These are phyloP conservation scores for Agapanthus africanus DNA, from an alignment of 106 monocot genomes.

Conservation along the genomic window DNA sequence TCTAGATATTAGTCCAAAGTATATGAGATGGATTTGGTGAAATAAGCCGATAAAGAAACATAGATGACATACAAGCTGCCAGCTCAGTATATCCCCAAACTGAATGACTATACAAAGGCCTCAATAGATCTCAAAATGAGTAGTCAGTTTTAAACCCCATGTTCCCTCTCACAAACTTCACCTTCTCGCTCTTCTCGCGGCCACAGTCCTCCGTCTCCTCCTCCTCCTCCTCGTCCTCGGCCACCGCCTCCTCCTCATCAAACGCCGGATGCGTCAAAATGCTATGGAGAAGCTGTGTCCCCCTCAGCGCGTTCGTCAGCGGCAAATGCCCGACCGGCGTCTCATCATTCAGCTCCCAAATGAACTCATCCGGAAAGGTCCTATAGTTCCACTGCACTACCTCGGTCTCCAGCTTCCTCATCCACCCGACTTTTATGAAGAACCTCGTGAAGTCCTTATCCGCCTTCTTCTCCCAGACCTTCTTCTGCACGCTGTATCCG, in stretches of 20 bases:
- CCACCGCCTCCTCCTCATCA: slow-evolving; percentile 18
- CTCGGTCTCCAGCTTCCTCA: slow-evolving; percentile 82
- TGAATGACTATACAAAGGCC: no score
- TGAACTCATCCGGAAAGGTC: slow-evolving; percentile 76
- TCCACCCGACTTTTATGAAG: slow-evolving; percentile 85
- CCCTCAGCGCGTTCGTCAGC: slow-evolving; percentile 86
- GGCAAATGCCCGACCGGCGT: slow-evolving; percentile 90
- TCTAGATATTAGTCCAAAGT: no score
- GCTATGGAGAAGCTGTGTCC: slow-evolving; percentile 67
- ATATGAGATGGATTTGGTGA: no score
- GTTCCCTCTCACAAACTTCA: slow-evolving; percentile 14
- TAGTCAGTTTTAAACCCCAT: slow-evolving; percentile 60
- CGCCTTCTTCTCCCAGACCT: slow-evolving; percentile 85
- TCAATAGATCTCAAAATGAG: slow-evolving; percentile 71
- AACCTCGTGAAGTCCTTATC: slow-evolving; percentile 70
- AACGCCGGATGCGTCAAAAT: slow-evolving; percentile 84
- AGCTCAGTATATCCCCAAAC: no score
- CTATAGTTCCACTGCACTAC: slow-evolving; percentile 83
- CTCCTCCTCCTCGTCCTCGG: slow-evolving; percentile 14
- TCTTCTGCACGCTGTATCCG: slow-evolving; percentile 85
- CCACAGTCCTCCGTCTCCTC: slow-evolving; percentile 7
- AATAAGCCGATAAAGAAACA: no score
- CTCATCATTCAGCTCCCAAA: slow-evolving; percentile 59
- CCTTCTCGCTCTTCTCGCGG: slow-evolving; percentile 13
- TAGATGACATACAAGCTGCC: no score